Base-by-base conservation (phyloP, 169 alveolate genomes). In the Cryptosporidium parvum region DNA sequence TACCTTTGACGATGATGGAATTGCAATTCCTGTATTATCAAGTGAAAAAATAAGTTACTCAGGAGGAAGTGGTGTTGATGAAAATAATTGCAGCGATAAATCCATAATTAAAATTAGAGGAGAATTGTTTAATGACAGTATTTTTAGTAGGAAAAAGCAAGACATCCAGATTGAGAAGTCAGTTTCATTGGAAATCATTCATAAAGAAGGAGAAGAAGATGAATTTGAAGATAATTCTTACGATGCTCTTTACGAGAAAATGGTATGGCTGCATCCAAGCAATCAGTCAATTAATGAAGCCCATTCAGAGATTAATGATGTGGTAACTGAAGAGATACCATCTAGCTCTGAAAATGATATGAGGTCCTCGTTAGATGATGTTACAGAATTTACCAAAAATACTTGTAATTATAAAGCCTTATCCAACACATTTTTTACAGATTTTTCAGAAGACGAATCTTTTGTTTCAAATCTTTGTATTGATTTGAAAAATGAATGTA, bases 1-100 rank as follows among this genome's bases (percentile, higher is more conserved):
- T 62, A 65, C 89, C 12, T 80, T 80, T 42, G 89, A 80, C 18
- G 89, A 80, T 48, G 89, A 80, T 59, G 89, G 89, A 23, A 80
- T 80, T 65, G 80, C 73, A 18, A 80, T 80, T 31, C 89, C 89
- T 29, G 44, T 80, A 42, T 48, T 80, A 31, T 80, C 89, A 16
- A 80, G 73, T 26, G 75, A 80, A 21, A 80, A 80, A 65, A 80
- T 80, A 42, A 80, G 75, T 62, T 80, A 75, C 44, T 45, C 59
- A 33, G 9, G 61, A 33, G 9, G 61, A n/a, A 33, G 61, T 26
- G 42, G 21, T 3, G 18, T 44, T n/a, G 89, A 80, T 14, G 80
- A 45, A 4, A 12, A 21, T 21, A 37, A 21, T 23, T 3, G 29
- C 2, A 16, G n/a, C 16, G 62, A 65, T 35, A 80, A 80, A n/a